Percentiles rank a stretch among this genome's conserved stretches.
phyloP scores from a whole-genome alignment of 768 basidiomycete species.

The Amanita jacksonii region DNA sequence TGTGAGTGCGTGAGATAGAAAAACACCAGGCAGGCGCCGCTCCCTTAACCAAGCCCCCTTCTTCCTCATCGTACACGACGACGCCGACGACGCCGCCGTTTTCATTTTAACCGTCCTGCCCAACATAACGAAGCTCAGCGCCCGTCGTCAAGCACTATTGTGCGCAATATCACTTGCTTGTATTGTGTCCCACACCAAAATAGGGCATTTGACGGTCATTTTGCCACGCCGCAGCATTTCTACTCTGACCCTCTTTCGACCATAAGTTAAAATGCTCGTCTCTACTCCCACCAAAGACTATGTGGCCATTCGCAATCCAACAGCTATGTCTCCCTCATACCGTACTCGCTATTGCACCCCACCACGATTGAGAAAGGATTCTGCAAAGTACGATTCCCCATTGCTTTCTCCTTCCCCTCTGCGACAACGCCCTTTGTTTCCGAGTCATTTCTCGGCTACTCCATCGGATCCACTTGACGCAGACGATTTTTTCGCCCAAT shows the following conservation, averaged over 20 bases:
- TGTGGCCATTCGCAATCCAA: conserved; percentile 21
- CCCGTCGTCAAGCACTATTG: conserved; percentile 4
- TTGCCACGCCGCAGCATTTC: conserved; percentile 13
- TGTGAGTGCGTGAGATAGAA: conserved; percentile 27
- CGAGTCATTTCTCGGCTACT: no score
- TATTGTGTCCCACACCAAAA: conserved; percentile 3
- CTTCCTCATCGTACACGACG: conserved; percentile 15
- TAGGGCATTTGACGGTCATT: conserved; percentile 13
- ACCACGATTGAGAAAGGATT: conserved; percentile 20
- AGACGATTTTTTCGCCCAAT: conserved; percentile 47
- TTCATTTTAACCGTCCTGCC: conserved; percentile 8
- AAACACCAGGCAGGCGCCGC: conserved; percentile 22
- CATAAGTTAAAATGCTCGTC: conserved; percentile 27
- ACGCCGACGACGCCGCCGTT: conserved; percentile 15
- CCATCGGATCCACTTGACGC: conserved; percentile 22
- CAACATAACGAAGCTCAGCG: conserved; percentile 7
- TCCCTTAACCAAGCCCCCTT: conserved; percentile 14
- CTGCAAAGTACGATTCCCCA: conserved; percentile 38
- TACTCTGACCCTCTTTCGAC: conserved; percentile 18
- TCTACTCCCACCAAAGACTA: conserved; percentile 34
- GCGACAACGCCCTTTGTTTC: conserved; percentile 33
- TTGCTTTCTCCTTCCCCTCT: conserved; percentile 61
- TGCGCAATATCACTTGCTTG: not conserved
- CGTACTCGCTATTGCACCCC: conserved; percentile 27
- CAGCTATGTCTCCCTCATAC: conserved; percentile 27